Evolutionary conservation across 75 land plant genomes (phyloP).

Genomic region (Sequoia sempervirens): DNA sequence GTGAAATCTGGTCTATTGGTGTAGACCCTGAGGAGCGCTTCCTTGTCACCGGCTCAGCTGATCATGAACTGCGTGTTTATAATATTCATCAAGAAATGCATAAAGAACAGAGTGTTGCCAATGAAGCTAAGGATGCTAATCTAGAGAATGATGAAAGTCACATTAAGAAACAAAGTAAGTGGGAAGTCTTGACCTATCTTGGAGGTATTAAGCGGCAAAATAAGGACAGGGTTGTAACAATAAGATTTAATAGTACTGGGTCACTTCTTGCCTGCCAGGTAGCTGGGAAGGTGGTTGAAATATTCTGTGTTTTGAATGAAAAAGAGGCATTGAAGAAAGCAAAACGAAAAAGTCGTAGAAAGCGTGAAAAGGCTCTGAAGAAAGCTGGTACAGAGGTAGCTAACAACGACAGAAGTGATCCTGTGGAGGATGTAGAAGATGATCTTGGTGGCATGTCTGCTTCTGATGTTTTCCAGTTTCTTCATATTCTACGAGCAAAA

Average conservation of each 20-base stretch:
- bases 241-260: slow-evolving; percentile 75
- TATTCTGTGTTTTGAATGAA: slow-evolving; percentile 73
- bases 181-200: slow-evolving; percentile 65
- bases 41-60: slow-evolving; percentile 92
- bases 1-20: slow-evolving; percentile 97
- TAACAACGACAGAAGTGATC: slow-evolving; percentile 14
- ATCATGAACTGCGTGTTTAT: slow-evolving; percentile 72
- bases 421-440: slow-evolving; percentile 12
- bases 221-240: slow-evolving; percentile 74
- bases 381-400: slow-evolving; percentile 33
- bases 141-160: background rate
- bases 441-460: slow-evolving; percentile 27
- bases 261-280: slow-evolving; percentile 81
- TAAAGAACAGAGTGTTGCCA: slow-evolving; percentile 15
- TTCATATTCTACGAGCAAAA: slow-evolving; percentile 58
- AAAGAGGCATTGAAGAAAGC: slow-evolving; percentile 75
- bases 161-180: slow-evolving; percentile 29
- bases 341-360: slow-evolving; percentile 63
- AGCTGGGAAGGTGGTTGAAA: slow-evolving; percentile 80
- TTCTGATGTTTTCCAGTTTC: slow-evolving; percentile 68
- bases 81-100: slow-evolving; percentile 37
- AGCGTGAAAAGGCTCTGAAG: slow-evolving; percentile 51
- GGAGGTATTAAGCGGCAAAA: slow-evolving; percentile 86
- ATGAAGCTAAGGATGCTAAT: slow-evolving; percentile 1
- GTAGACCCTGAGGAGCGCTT: slow-evolving; percentile 71